These are phyloP conservation scores for Thelephora aurantiotincta DNA, from an alignment of 768 basidiomycete species.

Conservation along the genomic window DNA sequence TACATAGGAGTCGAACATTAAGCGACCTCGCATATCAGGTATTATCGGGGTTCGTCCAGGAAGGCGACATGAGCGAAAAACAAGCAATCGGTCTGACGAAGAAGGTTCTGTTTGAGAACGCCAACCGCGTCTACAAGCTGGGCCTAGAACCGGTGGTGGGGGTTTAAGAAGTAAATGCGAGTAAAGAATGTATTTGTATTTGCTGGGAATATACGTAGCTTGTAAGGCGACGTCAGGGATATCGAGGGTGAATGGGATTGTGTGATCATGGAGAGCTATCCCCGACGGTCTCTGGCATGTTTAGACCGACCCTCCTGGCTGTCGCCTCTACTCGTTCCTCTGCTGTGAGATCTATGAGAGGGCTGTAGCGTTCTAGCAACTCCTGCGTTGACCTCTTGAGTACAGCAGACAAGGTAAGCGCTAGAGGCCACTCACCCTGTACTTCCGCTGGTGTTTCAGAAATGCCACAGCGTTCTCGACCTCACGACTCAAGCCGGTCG, in stretches of 20 bases:
- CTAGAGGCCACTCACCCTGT: conserved; percentile 45
- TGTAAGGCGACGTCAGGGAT: too few relatives aligned
- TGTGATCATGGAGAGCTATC: neutral
- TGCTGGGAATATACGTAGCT: too few relatives aligned
- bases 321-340: conserved; percentile 78
- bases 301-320: conserved; percentile 73
- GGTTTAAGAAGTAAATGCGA: too few relatives aligned
- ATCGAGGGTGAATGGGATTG: too few relatives aligned
- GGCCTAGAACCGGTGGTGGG: conserved; percentile 22
- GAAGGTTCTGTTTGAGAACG: conserved; percentile 49
- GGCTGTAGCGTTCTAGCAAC: conserved; percentile 80
- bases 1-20: neutral
- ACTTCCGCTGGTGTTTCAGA: conserved; percentile 54
- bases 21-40: conserved; percentile 25
- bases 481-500: conserved; percentile 25
- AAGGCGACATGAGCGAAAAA: conserved; percentile 35
- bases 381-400: conserved; percentile 25
- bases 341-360: conserved; percentile 60
- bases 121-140: conserved; percentile 50
- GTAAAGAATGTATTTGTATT: too few relatives aligned
- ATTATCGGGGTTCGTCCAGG: conserved; percentile 32
- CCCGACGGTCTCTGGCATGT: conserved; percentile 50
- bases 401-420: neutral
- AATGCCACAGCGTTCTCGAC: conserved; percentile 52
- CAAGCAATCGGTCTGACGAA: conserved; percentile 41